Evolutionary conservation across 352 stramenopile species (phyloP), one percentile per base, ranked within the genome.

Genomic region (Plasmopara viticola): DNA sequence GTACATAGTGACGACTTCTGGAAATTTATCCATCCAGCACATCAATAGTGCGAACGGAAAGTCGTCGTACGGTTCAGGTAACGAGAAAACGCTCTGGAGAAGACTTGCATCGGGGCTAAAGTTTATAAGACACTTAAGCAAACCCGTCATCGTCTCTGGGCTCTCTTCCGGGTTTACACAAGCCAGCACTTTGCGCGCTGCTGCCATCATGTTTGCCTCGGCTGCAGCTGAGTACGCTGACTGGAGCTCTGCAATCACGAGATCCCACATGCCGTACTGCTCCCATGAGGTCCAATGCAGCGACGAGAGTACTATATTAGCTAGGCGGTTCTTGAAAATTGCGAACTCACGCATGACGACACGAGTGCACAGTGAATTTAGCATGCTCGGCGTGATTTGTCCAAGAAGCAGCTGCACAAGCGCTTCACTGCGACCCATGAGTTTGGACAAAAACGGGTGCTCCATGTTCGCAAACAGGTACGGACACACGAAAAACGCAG

Each of bases 221-320:
- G 71, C 64, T 10, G 70, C 51, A 29, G 51, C 28, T 5, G 66
- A 72, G 9, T 44, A 55, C 31, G 40, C 50, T 6, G 66, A 64
- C 42, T 89, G 77, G 6, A 84, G 70, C 49, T 93, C 83, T 0
- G 73, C 65, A 0, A 88, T 51, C 6, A 91, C 70, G 12, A 93
- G 64, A 56, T 93, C 83, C 83, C 83, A 93, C 51, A 90, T 66
- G 1, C 71, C 72, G 40, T 76, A 86, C 57, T 93, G 83, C 46
- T 93, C 80, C 80, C 80, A 93, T 14, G 83, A 90, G 12, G 60
- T 90, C 83, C 83, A 93, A 46, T 85, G 62, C 10, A 93, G 61
- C 13, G 83, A 93, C 25, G 80, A 80, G 6, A 91, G 59, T 14
- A 93, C 54, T 3, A 89, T 68, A 37, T 82, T 91, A 13, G 80